Evolutionary conservation across 768 basidiomycete genomes (phyloP), one percentile per base, ranked within the genome.

Genomic region (Mycena floridula): DNA sequence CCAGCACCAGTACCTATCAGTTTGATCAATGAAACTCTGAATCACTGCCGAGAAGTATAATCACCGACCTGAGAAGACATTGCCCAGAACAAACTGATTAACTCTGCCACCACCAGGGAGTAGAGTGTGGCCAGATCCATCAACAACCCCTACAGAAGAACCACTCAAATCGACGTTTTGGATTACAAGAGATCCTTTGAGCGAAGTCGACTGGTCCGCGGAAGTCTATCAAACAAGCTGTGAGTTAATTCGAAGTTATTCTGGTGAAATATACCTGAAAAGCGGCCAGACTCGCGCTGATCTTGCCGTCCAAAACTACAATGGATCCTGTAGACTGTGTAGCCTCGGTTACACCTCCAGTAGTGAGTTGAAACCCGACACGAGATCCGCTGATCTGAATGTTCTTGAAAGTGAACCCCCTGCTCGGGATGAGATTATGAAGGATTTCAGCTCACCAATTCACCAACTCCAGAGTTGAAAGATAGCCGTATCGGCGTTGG

Each of bases 41-140:
- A 9, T 30, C 28, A 9, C 28, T 9, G 28, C 9, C 28, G 9
- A 30, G n/a, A 30, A 30, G 28, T n/a, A n/a, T n/a, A n/a, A n/a
- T n/a, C n/a, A 46, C 58, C 54, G 24, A 36, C 77, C 76, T 5
- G 59, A 58, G 51, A 72, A 79, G 37, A 72, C 61, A 46, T 77
- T 76, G 23, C 76, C 76, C 49, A 78, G 76, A 11, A 59, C 72
- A 74, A 77, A 78, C 42, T 67, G 61, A 5, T 58, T 68, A n/a
- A 62, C 66, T 30, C 51, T 64, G n/a, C 63, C 62, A 18, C 70
- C 69, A 20, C 74, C 74, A 7, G 54, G 48, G n/a, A 75, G 66
- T 4, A 73, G 56, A 15, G 57, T 59, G 20, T 47, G 49, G 8
- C 67, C 68, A 28, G 56, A 55, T 20, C 53, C 56, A 37, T 68